Conservation (phyloP, 129 eudicot species). For the Rutidosis leptorrhynchoides region DNA sequence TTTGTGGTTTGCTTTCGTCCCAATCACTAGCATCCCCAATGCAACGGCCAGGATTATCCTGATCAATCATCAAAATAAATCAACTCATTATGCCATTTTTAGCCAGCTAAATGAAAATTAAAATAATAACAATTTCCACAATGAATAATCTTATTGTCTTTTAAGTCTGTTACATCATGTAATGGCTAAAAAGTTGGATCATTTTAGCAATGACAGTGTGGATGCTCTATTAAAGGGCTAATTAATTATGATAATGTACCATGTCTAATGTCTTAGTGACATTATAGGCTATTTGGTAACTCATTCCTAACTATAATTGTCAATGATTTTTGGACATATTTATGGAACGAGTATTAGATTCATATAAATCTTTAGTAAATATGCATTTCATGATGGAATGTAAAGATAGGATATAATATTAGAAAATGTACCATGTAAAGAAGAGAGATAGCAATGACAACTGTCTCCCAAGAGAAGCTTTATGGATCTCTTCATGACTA, state of each 20-base stretch:
- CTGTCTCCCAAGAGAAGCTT: constrained; percentile 63
- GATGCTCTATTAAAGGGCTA: neutral
- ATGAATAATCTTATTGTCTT: no score
- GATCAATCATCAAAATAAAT: constrained; percentile 10
- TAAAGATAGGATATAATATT: no score
- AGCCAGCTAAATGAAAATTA: neutral
- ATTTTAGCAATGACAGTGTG: neutral
- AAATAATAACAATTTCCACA: neutral
- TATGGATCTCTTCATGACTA: constrained; percentile 46
- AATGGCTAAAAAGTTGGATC: neutral
- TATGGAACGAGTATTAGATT: no score
- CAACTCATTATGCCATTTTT: neutral
- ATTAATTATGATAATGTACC: neutral
- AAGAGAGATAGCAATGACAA: constrained; percentile 61
- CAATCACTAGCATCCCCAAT: constrained; percentile 64
- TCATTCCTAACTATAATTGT: neutral
- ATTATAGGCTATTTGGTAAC: neutral
- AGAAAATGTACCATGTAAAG: constrained; percentile 56
- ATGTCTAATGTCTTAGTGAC: neutral
- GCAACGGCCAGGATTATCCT: constrained; percentile 73
- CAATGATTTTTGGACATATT: neutral
- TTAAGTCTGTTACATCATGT: neutral
- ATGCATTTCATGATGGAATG: no score
- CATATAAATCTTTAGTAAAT: no score
- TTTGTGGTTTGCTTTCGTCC: constrained; percentile 67